A percentile compares a stretch with the other conserved stretches of the same genome.
Conservation (phyloP, 768 basidiomycete species). For the Amanita jacksonii region DNA sequence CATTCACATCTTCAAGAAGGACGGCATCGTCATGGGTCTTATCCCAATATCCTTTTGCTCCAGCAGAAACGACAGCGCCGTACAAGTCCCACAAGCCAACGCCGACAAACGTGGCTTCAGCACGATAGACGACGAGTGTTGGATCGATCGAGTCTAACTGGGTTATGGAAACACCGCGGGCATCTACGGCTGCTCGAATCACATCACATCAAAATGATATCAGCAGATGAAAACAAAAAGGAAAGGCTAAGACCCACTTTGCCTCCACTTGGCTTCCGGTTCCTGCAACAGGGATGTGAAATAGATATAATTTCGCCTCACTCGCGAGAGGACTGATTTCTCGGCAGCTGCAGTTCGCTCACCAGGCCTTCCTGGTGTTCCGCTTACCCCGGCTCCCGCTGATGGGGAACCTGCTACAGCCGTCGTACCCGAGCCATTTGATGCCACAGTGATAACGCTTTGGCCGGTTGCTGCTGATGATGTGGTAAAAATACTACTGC, state of each 20-base stretch:
- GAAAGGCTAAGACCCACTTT: constrained; percentile 44
- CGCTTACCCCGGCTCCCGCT: neutral
- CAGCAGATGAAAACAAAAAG: constrained; percentile 1
- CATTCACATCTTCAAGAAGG: constrained; percentile 82
- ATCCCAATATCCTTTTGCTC: constrained; percentile 80
- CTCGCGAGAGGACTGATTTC: constrained; percentile 77
- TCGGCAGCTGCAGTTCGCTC: constrained; percentile 55
- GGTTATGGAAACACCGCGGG: constrained; percentile 85
- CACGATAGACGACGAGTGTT: constrained; percentile 90
- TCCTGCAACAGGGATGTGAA: constrained; percentile 96
- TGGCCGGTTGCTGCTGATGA: constrained; percentile 48
- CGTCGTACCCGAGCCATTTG: constrained; percentile 9
- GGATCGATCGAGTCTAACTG: constrained; percentile 97
- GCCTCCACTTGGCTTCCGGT: constrained; percentile 95
- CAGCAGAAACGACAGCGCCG: constrained; percentile 78
- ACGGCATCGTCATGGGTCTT: constrained; percentile 81
- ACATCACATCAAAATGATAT: constrained; percentile 6
- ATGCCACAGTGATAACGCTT: constrained; percentile 33
- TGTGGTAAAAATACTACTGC: constrained; percentile 56
- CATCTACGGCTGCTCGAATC: constrained; percentile 52
- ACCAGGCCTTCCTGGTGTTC: constrained; percentile 22
- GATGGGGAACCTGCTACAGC: neutral
- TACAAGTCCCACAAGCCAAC: constrained; percentile 94
- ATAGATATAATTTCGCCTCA: constrained; percentile 93
- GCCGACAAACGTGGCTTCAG: constrained; percentile 95